A percentile compares a stretch with the other conserved stretches of the same genome.
Conservation (phyloP, 1,284 basidiomycete genomes). For the Pascua sp. region DNA sequence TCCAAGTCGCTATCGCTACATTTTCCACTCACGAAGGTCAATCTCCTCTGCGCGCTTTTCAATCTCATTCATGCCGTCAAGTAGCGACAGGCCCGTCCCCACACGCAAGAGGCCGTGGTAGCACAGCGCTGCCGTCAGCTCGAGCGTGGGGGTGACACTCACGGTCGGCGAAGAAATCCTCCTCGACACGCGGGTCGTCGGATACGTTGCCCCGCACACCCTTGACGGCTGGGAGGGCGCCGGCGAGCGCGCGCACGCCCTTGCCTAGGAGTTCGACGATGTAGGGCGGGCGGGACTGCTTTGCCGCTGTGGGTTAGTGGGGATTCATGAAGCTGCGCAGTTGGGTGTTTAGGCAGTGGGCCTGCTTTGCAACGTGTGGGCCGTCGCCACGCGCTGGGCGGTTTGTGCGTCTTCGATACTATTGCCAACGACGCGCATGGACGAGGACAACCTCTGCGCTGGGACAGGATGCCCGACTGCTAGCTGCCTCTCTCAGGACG, state of each 20-base stretch:
- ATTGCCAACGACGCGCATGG: no score
- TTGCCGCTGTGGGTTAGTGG: constrained; percentile 28
- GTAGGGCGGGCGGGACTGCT: constrained; percentile 48
- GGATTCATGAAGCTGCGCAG: neutral
- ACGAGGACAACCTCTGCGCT: no score
- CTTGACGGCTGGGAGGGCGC: constrained; percentile 50
- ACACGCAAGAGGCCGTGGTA: constrained; percentile 54
- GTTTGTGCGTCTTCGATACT: neutral
- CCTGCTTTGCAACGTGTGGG: no score
- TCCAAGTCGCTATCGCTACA: no score
- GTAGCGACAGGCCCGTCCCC: constrained; percentile 52
- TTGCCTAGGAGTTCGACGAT: constrained; percentile 47
- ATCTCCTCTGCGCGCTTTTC: constrained; percentile 43
- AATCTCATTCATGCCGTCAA: constrained; percentile 51
- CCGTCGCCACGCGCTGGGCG: constrained; percentile 6
- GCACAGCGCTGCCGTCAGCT: constrained; percentile 38
- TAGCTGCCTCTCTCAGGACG: no score
- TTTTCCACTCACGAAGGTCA: constrained; percentile 42
- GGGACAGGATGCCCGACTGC: no score
- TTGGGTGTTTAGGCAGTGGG: no score
- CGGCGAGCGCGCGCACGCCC: constrained; percentile 47
- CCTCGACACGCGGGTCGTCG: constrained; percentile 54
- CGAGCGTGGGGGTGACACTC: constrained; percentile 20
- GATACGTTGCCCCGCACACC: constrained; percentile 53
- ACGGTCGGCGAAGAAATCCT: constrained; percentile 50